These are phyloP conservation scores for Dictyostelium firmibasis DNA, from an alignment of 78 protist genomes.

Conservation along the genomic window DNA sequence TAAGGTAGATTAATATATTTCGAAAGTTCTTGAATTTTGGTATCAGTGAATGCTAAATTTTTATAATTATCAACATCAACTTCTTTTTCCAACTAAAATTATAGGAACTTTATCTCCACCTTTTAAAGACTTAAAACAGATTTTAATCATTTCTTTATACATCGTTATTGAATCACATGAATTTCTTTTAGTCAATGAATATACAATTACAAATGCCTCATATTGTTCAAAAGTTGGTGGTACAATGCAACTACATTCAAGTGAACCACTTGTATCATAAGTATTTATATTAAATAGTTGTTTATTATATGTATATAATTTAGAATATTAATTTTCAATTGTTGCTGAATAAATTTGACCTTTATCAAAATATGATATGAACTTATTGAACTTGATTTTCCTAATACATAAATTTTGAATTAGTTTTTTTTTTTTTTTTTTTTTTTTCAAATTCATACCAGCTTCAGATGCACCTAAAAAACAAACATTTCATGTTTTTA, in stretches of 20 bases:
- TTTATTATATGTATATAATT: not conserved
- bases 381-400: not conserved
- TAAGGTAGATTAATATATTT: not conserved
- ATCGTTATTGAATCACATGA: not conserved
- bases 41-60: not conserved
- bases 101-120: not conserved
- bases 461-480: not conserved
- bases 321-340: not conserved
- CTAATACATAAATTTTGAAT: not conserved
- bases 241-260: not conserved
- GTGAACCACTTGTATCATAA: not conserved
- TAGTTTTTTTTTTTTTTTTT: not conserved
- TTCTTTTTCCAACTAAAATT: not conserved
- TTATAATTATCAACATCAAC: not conserved
- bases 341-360: not conserved
- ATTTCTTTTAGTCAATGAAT: not conserved
- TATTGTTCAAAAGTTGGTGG: not conserved
- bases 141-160: not conserved
- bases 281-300: not conserved
- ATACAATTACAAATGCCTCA: not conserved
- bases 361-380: not conserved
- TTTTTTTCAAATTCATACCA: not conserved
- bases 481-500: not conserved
- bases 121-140: not conserved
- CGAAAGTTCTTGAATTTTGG: not conserved